phyloP scores from a whole-genome alignment of 1,284 basidiomycete species.

The Rhizopogon hawkerae region DNA sequence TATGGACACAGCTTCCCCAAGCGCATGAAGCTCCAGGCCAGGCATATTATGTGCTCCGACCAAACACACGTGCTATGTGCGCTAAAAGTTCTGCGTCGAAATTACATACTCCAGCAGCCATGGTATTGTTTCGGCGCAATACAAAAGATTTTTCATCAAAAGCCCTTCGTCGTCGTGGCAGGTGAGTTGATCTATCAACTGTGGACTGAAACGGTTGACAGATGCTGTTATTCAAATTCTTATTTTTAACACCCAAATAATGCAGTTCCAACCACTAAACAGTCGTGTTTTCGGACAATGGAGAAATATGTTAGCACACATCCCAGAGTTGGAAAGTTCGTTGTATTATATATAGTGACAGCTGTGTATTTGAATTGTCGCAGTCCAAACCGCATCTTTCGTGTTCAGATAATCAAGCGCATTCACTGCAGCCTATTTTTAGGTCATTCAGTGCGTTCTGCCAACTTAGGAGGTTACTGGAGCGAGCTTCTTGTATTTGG shows the following conservation, averaged over 20 bases:
- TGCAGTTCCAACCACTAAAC: background rate
- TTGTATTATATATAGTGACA: background rate
- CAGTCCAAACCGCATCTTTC: background rate
- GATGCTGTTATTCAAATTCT: background rate
- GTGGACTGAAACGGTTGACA: background rate
- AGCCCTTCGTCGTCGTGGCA: background rate
- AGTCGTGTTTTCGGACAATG: background rate
- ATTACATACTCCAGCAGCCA: background rate
- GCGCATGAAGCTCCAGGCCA: background rate
- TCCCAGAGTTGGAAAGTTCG: background rate
- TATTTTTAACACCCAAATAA: background rate
- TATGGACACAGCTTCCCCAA: constrained; percentile 1
- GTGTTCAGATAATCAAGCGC: background rate
- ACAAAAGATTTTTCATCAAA: background rate
- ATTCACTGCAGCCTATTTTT: background rate
- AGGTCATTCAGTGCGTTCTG: background rate
- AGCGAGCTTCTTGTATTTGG: too few relatives aligned
- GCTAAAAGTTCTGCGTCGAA: background rate
- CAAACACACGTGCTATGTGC: background rate
- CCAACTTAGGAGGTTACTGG: background rate
- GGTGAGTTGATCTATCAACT: background rate
- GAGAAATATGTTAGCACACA: background rate
- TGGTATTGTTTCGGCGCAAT: background rate
- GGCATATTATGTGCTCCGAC: constrained; percentile 1
- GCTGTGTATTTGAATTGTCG: background rate